Evolutionary conservation across 2,329 filamentous ascomycete genomes (phyloP).

Genomic region (Diaporthe humulicola): DNA sequence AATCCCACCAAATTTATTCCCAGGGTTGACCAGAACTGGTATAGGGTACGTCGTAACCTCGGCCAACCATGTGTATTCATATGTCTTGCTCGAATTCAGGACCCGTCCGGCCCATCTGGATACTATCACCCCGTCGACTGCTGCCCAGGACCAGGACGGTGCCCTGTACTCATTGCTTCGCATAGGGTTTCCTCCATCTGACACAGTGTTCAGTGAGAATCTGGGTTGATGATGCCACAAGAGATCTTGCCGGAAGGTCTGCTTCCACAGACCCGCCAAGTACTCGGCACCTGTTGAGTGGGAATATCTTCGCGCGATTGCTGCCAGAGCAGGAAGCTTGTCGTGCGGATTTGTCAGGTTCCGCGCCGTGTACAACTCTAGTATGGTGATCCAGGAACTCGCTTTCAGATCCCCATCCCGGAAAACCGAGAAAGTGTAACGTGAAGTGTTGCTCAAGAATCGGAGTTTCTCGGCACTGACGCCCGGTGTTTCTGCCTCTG

Average conservation of each 20-base stretch:
- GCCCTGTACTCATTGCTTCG: not conserved
- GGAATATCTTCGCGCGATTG: not conserved
- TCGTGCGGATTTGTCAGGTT: conserved; percentile 3
- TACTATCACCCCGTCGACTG: not conserved
- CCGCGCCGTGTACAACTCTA: not conserved
- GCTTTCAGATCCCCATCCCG: not conserved
- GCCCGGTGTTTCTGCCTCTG: not conserved
- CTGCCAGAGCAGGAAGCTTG: not conserved
- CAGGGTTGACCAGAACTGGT: not conserved
- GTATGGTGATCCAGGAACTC: not conserved
- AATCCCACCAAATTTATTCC: not conserved
- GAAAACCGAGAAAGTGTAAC: not conserved
- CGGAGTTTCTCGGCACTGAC: not conserved
- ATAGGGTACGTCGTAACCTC: not conserved
- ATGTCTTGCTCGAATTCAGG: not conserved
- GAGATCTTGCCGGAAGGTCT: not conserved
- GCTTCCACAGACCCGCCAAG: not conserved
- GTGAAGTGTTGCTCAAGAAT: not conserved
- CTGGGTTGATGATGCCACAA: not conserved
- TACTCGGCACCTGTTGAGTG: not conserved
- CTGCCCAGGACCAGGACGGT: not conserved
- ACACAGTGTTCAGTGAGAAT: not conserved
- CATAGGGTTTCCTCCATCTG: not conserved
- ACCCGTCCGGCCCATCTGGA: too few species aligned
- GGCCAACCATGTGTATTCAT: not conserved